Percentiles rank a stretch among this genome's conserved stretches.
Conservation (phyloP, 2,329 filamentous ascomycete genomes). For the Beauveria medogensis region DNA sequence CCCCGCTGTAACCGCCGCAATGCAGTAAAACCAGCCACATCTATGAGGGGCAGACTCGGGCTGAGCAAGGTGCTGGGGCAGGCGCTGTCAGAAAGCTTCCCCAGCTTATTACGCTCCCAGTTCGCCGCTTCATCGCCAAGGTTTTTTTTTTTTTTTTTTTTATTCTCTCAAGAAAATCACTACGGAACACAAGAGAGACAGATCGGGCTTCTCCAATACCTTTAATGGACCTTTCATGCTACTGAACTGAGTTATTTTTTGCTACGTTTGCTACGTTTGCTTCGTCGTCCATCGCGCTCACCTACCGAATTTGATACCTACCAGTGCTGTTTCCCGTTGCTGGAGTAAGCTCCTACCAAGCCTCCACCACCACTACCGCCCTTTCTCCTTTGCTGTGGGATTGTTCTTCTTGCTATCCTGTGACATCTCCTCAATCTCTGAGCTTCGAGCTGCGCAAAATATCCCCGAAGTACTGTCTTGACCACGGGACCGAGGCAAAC, state of each 20-base stretch:
- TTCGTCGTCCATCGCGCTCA: neutral
- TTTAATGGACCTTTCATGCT: neutral
- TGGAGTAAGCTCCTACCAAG: no score
- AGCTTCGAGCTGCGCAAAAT: neutral
- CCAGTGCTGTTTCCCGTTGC: no score
- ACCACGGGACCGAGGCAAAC: neutral
- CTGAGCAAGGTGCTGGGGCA: neutral
- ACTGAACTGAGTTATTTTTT: neutral
- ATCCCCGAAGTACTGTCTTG: neutral
- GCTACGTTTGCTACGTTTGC: neutral
- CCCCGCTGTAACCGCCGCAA: neutral
- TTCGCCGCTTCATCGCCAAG: neutral
- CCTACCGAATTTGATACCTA: neutral
- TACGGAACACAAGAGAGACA: neutral
- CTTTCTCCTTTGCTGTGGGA: neutral
- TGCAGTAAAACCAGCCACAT: neutral
- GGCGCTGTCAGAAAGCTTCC: neutral
- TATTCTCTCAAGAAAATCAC: neutral
- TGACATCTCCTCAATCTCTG: neutral
- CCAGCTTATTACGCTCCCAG: neutral
- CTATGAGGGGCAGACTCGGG: constrained; percentile 3
- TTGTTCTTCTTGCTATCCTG: neutral
- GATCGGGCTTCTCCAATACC: neutral
- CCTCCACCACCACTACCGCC: neutral
- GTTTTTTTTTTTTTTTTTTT: neutral